Evolutionary conservation across 2,329 filamentous ascomycete species (phyloP).

Genomic region (Xylaria digitata): DNA sequence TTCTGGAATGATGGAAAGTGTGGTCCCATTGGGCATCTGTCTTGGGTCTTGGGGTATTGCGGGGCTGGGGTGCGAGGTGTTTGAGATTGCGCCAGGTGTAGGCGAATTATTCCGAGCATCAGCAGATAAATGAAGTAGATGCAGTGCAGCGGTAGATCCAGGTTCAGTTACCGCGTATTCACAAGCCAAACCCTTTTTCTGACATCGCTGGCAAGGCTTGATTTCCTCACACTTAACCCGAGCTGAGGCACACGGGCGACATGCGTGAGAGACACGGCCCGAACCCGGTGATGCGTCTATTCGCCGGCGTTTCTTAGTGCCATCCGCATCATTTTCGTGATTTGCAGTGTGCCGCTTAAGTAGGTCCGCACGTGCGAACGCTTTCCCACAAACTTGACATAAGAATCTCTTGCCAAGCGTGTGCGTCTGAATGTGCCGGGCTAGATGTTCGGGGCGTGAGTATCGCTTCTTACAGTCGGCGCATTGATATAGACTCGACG

Average conservation of each 20-base stretch:
- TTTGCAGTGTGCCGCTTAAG: slow-evolving; percentile 64
- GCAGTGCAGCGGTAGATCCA: slow-evolving; percentile 56
- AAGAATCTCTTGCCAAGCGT: slow-evolving; percentile 45
- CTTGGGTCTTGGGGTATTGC: slow-evolving; percentile 41
- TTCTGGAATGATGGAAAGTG: slow-evolving; percentile 42
- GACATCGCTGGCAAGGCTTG: slow-evolving; percentile 65
- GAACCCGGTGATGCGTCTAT: slow-evolving; percentile 58
- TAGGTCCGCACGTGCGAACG: slow-evolving; percentile 65
- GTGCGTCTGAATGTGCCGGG: slow-evolving; percentile 50
- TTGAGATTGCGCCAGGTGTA: slow-evolving; percentile 29
- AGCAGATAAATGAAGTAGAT: slow-evolving; percentile 57
- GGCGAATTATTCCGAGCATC: slow-evolving; percentile 47
- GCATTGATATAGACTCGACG: slow-evolving; percentile 59
- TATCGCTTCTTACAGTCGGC: slow-evolving; percentile 64
- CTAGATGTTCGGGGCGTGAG: slow-evolving; percentile 65
- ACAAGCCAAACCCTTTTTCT: slow-evolving; percentile 60
- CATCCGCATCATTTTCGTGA: slow-evolving; percentile 60
- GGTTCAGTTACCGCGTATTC: slow-evolving; percentile 54
- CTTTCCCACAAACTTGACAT: slow-evolving; percentile 61
- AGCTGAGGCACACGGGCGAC: slow-evolving; percentile 62
- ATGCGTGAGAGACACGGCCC: slow-evolving; percentile 65
- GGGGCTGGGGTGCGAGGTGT: slow-evolving; percentile 25
- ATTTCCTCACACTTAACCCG: slow-evolving; percentile 66
- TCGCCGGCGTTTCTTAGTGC: slow-evolving; percentile 60
- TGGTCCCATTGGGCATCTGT: slow-evolving; percentile 16